Evolutionary conservation across 1,139 yeast species (phyloP).

Genomic region (Candida tropicalis): DNA sequence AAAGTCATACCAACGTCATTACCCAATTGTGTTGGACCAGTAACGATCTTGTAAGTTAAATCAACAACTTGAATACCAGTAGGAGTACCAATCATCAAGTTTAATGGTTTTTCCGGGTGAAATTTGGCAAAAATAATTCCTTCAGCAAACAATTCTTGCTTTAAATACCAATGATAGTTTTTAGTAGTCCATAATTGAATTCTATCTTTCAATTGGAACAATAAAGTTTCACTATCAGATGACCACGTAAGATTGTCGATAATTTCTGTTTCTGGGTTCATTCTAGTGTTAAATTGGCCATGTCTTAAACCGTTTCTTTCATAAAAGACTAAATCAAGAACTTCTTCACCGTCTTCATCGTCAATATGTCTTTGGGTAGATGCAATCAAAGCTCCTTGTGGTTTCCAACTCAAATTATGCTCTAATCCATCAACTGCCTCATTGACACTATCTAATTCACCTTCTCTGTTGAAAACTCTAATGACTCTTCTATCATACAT

Average conservation of each 20-base stretch:
- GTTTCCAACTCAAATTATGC: conserved; percentile 79
- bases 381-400: conserved; percentile 87
- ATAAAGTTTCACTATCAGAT: conserved; percentile 74
- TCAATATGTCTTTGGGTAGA: conserved; percentile 66
- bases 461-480: conserved; percentile 81
- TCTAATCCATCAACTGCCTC: conserved; percentile 90
- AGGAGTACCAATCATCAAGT: conserved; percentile 64
- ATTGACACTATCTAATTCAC: conserved; percentile 77
- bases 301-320: conserved; percentile 94
- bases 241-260: conserved; percentile 77
- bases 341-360: conserved; percentile 49
- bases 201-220: conserved; percentile 60
- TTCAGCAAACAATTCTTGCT: conserved; percentile 61
- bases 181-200: conserved; percentile 89
- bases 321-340: conserved; percentile 69
- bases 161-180: conserved; percentile 94
- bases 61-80: conserved; percentile 61
- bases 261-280: conserved; percentile 48
- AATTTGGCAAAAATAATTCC: conserved; percentile 61
- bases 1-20: conserved; percentile 75
- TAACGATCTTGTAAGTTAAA: conserved; percentile 62
- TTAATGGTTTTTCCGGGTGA: conserved; percentile 89
- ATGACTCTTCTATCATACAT: conserved; percentile 68
- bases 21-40: conserved; percentile 72
- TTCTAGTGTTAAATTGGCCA: conserved; percentile 77